phyloP scores from a whole-genome alignment of 2,329 filamentous ascomycete species.

The Daldinia eschscholtzii region DNA sequence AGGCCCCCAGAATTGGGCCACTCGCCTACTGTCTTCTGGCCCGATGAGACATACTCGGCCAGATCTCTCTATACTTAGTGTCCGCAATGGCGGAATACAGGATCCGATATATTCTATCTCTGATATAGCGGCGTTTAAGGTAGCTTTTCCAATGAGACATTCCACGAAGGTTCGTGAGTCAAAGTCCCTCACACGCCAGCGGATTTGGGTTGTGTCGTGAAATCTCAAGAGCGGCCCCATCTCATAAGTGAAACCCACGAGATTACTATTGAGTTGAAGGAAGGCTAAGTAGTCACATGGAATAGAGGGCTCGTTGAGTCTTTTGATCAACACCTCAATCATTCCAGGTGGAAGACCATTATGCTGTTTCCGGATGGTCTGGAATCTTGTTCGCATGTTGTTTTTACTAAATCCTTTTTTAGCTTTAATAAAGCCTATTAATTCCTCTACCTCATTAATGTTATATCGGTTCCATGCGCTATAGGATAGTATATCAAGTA shows the following conservation, averaged over 20 bases:
- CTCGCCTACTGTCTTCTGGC: background rate
- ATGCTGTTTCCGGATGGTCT: background rate
- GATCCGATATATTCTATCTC: background rate
- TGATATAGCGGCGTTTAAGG: background rate
- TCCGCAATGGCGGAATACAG: background rate
- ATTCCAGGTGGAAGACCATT: background rate
- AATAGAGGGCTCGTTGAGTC: background rate
- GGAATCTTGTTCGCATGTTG: background rate
- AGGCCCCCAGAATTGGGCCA: conserved; percentile 7
- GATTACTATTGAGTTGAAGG: background rate
- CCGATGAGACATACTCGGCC: conserved; percentile 6
- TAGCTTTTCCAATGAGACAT: conserved; percentile 3
- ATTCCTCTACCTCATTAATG: background rate
- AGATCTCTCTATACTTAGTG: background rate
- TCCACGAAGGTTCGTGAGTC: background rate
- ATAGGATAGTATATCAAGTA: background rate
- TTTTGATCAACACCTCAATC: background rate
- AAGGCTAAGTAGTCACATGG: conserved; percentile 2
- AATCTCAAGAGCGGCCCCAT: background rate
- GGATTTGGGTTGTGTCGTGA: background rate
- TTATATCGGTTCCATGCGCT: background rate
- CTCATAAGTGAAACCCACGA: background rate
- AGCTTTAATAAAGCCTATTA: background rate
- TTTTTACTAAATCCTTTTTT: background rate
- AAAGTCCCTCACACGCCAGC: background rate